Base-by-base conservation (phyloP, 1,284 basidiomycete species). In the Mycena citricolor region DNA sequence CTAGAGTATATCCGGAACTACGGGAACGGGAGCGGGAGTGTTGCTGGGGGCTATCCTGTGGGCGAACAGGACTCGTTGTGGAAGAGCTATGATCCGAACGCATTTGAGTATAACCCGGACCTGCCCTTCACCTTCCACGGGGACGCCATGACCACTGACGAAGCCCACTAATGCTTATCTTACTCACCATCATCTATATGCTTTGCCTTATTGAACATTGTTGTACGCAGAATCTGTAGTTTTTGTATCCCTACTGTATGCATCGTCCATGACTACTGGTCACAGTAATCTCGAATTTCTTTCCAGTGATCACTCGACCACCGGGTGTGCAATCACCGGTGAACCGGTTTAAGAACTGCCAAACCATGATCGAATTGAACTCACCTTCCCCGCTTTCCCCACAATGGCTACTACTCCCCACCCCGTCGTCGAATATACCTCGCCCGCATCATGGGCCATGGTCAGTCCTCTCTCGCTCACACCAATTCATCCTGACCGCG, bases 401-500 rank as follows among this genome's bases (percentile, higher is more conserved):
- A 68, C 46, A 54, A 82, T 81, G 79, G 54, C 72, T 24, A 53
- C 65, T 40, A n/a, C 12, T 32, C 46, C 39, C 4, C 88, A 90
- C 60, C 83, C 86, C 33, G 70, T 90, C 44, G 73, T 79, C 49
- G 76, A 84, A 50, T 78, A 85, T 56, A 90, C 86, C 13, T 89
- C 88, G 7, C 74, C 82, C 55, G 78, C 86, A 25, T 86, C 88
- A 57, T 91, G 89, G 89, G 79, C 85, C 41, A 76, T 91, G 73
- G 88, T 90, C 54, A 60, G 14, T 54, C 13, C 19, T n/a, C 13
- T 39, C 14, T 19, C 14, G 2, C 37, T 39, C 14, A n/a, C 47
- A n/a, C 19, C 7, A 13, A 37, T 34, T 44, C 16, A 48, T 39
- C 28, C 54, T 41, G 16, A 44, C 23, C 31, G 17, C 22, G 23